Evolutionary conservation across 331 rosid genomes (phyloP), one percentile per base, ranked within the genome.

Genomic region (Ulmus americana): DNA sequence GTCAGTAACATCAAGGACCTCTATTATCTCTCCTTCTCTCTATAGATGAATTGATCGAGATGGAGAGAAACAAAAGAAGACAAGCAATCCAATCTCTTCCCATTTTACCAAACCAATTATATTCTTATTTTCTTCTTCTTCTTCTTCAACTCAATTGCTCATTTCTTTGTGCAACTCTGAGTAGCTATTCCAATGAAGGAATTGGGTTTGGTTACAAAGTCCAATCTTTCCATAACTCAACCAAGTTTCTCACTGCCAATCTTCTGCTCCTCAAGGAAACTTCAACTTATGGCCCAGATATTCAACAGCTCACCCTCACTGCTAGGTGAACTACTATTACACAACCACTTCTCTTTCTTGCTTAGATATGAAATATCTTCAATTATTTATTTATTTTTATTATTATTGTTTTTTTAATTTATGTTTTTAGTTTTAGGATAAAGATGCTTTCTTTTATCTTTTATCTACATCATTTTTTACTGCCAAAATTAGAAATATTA

Each of bases 121-220:
- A 0, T 73, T 66, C 53, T 43, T 28, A 28, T 28, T 39, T 47
- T 40, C 55, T 58, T 39, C 15, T 55, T 54, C 14, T 7, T 51
- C 45, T n/a, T 67, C 20, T n/a, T 48, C 9, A 9, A 45, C 6
- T 18, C 11, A 28, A 22, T 18, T 10, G 8, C 55, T 64, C 1
- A 16, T 22, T 16, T 43, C 42, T n/a, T 3, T 7, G 8, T 49
- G 22, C 28, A 28, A 9, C 57, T 46, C 61, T n/a, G 18, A 39
- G 57, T 15, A 46, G 61, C 7, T 6, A 7, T 8, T 28, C 18
- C 61, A 51, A 28, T 1, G 69, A 53, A 35, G 28, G 1, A 35
- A 43, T 81, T 58, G 92, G 88, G 47, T 80, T 65, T 74, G 97
- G 95, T 47, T 90, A 90, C 74, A 69, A 16, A 10, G 55, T 90